phyloP scores from a whole-genome alignment of 805 yeast genomes.

The Candida railenensis region DNA sequence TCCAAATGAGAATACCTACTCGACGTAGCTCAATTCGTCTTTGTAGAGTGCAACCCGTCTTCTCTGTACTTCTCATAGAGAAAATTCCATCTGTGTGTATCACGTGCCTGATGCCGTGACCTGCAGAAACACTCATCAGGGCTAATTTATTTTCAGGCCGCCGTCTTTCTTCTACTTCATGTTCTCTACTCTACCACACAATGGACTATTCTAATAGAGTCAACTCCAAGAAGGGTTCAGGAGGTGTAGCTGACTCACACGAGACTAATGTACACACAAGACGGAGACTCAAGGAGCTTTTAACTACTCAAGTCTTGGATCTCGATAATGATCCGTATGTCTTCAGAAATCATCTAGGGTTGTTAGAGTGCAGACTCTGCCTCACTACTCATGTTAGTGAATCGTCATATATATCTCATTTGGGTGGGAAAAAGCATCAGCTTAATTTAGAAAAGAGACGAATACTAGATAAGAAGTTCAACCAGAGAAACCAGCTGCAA shows the following conservation, averaged over 20 bases:
- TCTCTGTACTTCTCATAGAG: no score
- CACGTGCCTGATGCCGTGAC: no score
- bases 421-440: slow-evolving; percentile 83
- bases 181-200: neutral
- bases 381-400: slow-evolving; percentile 79
- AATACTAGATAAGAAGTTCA: slow-evolving; percentile 32
- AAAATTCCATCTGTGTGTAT: no score
- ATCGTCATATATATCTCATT: slow-evolving; percentile 78
- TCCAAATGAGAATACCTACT: no score
- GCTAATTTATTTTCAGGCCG: no score
- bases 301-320: slow-evolving; percentile 48
- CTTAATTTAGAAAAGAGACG: slow-evolving; percentile 63
- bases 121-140: no score
- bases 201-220: slow-evolving; percentile 92
- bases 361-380: slow-evolving; percentile 82
- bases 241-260: slow-evolving; percentile 78
- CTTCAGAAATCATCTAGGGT: slow-evolving; percentile 78
- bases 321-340: slow-evolving; percentile 78
- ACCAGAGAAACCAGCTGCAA: slow-evolving; percentile 18
- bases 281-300: slow-evolving; percentile 64
- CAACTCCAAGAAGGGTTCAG: slow-evolving; percentile 88
- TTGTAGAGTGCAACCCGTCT: no score
- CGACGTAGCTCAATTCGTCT: no score
- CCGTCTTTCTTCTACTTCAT: neutral
- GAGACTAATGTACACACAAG: slow-evolving; percentile 69